These are phyloP conservation scores for Elaphomyces granulatus DNA, from an alignment of 495 filamentous ascomycete genomes.

Conservation along the genomic window DNA sequence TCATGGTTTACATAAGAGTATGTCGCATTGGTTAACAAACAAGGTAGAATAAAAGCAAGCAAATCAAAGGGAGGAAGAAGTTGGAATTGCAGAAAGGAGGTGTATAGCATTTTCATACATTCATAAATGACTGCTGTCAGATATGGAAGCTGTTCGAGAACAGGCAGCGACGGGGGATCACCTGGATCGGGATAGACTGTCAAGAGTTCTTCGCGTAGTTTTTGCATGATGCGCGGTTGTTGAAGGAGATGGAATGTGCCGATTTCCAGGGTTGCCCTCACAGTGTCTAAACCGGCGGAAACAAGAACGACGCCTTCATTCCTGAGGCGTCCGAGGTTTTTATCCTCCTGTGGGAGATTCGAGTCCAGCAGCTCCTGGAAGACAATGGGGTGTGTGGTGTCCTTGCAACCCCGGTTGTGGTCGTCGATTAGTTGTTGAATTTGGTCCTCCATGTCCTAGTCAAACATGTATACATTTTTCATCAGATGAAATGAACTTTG, in stretches of 20 bases:
- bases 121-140: conserved; percentile 30
- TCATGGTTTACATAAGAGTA: too few species aligned
- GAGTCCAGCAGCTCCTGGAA: conserved; percentile 23
- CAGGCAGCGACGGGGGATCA: conserved; percentile 4
- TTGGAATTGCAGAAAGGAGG: too few species aligned
- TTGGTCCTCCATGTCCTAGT: too few species aligned
- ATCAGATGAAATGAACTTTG: background rate
- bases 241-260: conserved; percentile 13
- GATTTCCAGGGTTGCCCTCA: conserved; percentile 5
- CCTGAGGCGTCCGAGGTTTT: conserved; percentile 14
- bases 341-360: conserved; percentile 11
- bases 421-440: background rate
- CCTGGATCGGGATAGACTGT: conserved; percentile 9
- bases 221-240: conserved; percentile 10
- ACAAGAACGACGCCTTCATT: conserved; percentile 25
- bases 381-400: conserved; percentile 16
- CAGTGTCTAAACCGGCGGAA: conserved; percentile 27
- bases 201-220: conserved; percentile 14
- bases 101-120: too few species aligned
- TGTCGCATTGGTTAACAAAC: too few species aligned
- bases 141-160: conserved; percentile 22
- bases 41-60: too few species aligned
- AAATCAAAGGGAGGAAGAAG: too few species aligned
- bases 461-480: background rate
- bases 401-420: background rate